phyloP scores from a whole-genome alignment of 169 alveolate species.

The Plasmodium billcollinsi region DNA sequence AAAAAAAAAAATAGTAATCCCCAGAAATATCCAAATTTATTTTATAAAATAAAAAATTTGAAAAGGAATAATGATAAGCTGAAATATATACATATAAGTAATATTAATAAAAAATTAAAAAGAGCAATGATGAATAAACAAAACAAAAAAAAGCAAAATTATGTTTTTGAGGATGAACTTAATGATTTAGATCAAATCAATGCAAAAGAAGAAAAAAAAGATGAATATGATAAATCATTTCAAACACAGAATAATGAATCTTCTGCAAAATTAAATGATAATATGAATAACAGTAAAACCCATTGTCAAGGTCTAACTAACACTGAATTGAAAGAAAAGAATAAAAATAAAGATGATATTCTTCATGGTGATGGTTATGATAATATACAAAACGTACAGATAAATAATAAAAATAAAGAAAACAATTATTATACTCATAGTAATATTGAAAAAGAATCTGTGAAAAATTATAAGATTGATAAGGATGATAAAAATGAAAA shows the following conservation, averaged over 20 bases:
- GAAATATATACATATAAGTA: conserved; percentile 26
- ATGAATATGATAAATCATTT: neutral
- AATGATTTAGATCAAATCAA: neutral
- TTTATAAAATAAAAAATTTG: conserved; percentile 62
- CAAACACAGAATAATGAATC: neutral
- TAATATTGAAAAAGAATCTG: neutral
- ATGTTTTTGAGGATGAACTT: conserved; percentile 6
- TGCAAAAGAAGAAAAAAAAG: neutral
- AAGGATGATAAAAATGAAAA: conserved; percentile 6
- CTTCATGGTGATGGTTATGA: neutral
- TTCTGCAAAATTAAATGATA: neutral
- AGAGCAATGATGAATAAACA: conserved; percentile 1
- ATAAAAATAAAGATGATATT: conserved; percentile 11
- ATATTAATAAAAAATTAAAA: conserved; percentile 41
- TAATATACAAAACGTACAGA: conserved; percentile 4
- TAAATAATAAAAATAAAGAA: conserved; percentile 3
- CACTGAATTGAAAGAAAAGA: neutral
- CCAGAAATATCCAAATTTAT: conserved; percentile 9
- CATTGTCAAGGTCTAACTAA: neutral
- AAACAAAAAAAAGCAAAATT: conserved; percentile 26
- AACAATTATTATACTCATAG: neutral
- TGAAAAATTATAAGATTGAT: neutral
- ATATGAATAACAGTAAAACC: neutral
- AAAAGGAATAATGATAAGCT: conserved; percentile 25
- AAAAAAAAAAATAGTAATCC: conserved; percentile 22